These are phyloP conservation scores for Cercospora sesami DNA, from an alignment of 2,329 filamentous ascomycete species.

Conservation along the genomic window DNA sequence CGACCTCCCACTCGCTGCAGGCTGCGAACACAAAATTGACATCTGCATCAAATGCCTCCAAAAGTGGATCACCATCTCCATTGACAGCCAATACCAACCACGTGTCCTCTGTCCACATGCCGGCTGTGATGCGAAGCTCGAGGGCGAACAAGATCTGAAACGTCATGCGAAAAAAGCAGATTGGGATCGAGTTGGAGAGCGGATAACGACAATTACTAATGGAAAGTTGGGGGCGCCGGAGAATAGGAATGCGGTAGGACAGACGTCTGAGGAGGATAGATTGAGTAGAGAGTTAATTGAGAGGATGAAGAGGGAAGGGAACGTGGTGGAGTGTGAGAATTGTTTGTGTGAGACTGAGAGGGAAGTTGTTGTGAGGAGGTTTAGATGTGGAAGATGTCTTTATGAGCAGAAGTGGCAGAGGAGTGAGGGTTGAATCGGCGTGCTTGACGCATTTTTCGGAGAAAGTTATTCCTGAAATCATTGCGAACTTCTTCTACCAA, in stretches of 20 bases:
- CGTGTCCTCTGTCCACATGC: not conserved
- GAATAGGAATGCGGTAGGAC: not conserved
- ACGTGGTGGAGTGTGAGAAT: not conserved
- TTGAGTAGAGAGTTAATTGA: not conserved
- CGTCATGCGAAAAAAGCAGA: not conserved
- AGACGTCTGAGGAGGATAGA: not conserved
- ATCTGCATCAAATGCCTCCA: not conserved
- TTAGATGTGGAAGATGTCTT: not conserved
- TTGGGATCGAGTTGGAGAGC: not conserved
- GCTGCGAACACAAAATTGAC: not conserved
- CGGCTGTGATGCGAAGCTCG: not conserved
- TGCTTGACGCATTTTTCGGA: not conserved
- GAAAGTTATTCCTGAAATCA: too few relatives aligned
- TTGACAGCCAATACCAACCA: not conserved
- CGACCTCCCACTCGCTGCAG: not conserved
- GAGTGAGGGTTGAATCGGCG: not conserved
- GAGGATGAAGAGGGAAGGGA: not conserved
- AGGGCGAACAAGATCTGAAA: not conserved
- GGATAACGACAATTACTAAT: not conserved
- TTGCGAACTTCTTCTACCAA: conserved; percentile 58
- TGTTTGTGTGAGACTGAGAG: not conserved
- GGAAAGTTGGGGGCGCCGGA: not conserved
- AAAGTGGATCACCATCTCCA: not conserved
- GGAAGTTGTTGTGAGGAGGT: not conserved
- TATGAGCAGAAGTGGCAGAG: not conserved